phyloP scores from a whole-genome alignment of 1,139 yeast species.

The Pichia sp. region DNA sequence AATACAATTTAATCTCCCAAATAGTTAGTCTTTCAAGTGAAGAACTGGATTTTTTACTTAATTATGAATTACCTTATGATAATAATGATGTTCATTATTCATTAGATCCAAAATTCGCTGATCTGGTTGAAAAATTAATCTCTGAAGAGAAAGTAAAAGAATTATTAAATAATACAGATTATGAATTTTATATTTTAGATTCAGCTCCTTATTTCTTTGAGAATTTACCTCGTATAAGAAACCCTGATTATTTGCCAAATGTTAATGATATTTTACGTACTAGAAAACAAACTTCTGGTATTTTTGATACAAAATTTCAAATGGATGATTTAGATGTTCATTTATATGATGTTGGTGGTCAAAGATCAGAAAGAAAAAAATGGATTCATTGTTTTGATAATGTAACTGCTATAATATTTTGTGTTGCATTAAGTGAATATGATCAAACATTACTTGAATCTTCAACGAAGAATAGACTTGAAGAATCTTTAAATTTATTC shows the following conservation, averaged over 20 bases:
- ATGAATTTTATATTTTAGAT: slow-evolving; percentile 79
- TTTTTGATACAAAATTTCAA: slow-evolving; percentile 73
- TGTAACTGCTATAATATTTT: slow-evolving; percentile 81
- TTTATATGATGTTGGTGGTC: slow-evolving; percentile 93
- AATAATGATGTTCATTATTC: slow-evolving; percentile 37
- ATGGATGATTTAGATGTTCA: slow-evolving; percentile 74
- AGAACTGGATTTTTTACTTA: slow-evolving; percentile 44
- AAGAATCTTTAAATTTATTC: slow-evolving; percentile 77
- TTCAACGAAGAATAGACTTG: slow-evolving; percentile 68
- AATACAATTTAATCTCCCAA: slow-evolving; percentile 44
- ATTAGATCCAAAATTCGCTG: slow-evolving; percentile 40
- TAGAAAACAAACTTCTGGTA: slow-evolving; percentile 90
- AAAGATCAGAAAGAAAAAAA: slow-evolving; percentile 84
- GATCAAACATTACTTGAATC: slow-evolving; percentile 84
- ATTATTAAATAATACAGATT: slow-evolving; percentile 54
- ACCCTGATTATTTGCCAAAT: slow-evolving; percentile 60
- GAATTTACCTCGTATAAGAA: slow-evolving; percentile 57
- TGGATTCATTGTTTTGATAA: slow-evolving; percentile 96
- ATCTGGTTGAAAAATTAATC: slow-evolving; percentile 48
- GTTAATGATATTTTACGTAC: slow-evolving; percentile 78
- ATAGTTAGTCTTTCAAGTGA: slow-evolving; percentile 31
- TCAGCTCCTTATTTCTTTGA: slow-evolving; percentile 78
- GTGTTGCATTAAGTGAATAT: slow-evolving; percentile 86
- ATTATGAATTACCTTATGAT: slow-evolving; percentile 38
- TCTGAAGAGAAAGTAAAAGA: slow-evolving; percentile 52